Percentiles rank a stretch among this genome's conserved stretches.
These are phyloP conservation scores for Halophytophthora batemanensis DNA, from an alignment of 352 stramenopile genomes.

Conservation along the genomic window DNA sequence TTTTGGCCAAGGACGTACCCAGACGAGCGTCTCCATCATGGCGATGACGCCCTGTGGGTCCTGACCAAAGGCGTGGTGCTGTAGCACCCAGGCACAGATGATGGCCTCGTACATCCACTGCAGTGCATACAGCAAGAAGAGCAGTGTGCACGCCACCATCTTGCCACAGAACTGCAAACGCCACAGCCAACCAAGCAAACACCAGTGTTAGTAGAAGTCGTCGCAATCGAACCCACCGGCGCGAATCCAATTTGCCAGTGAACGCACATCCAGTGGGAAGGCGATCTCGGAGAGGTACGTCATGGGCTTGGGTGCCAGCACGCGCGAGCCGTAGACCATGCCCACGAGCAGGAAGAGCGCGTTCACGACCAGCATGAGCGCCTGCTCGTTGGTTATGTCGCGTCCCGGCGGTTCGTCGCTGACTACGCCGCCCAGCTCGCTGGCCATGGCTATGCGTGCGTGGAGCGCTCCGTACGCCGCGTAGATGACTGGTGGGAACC, in stretches of 20 bases:
- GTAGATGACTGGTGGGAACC: slow-evolving; percentile 6
- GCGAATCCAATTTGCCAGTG: neutral
- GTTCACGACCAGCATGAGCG: slow-evolving; percentile 28
- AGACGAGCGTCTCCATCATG: slow-evolving; percentile 57
- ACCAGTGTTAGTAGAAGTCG: neutral
- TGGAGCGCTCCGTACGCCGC: neutral
- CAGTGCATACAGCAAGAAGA: slow-evolving; percentile 46
- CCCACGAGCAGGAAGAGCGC: slow-evolving; percentile 50
- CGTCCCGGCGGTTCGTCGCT: slow-evolving; percentile 4
- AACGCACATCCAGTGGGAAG: slow-evolving; percentile 63
- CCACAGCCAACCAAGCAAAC: neutral
- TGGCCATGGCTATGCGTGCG: neutral
- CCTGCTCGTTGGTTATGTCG: slow-evolving; percentile 19
- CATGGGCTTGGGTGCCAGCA: slow-evolving; percentile 55
- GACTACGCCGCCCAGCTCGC: slow-evolving; percentile 13
- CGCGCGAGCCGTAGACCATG: slow-evolving; percentile 46
- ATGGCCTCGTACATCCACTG: slow-evolving; percentile 51
- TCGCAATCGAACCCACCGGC: slow-evolving; percentile 1
- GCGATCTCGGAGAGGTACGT: slow-evolving; percentile 79
- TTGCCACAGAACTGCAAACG: slow-evolving; percentile 58
- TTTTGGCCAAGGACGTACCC: slow-evolving; percentile 24
- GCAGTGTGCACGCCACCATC: slow-evolving; percentile 36
- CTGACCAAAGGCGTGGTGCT: slow-evolving; percentile 22
- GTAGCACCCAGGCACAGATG: slow-evolving; percentile 36
- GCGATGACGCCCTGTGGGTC: slow-evolving; percentile 36